Percentiles rank a stretch among this genome's conserved stretches.
Conservation (phyloP, 2,329 filamentous ascomycete genomes). For the Metarhizium rileyi region DNA sequence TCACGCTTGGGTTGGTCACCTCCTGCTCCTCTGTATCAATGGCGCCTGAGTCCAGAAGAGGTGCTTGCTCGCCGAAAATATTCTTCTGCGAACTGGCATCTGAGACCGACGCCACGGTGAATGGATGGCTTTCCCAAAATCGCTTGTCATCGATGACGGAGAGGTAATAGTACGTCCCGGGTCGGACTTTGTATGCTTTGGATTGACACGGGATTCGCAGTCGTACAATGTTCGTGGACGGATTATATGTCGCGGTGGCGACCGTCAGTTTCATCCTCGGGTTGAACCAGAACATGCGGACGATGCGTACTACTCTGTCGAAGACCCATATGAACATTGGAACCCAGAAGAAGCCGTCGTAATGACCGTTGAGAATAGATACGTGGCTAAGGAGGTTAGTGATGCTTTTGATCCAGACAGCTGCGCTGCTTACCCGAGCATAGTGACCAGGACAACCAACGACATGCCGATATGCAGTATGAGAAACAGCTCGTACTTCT, state of each 20-base stretch:
- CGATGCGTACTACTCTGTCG: constrained; percentile 36
- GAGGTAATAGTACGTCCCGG: constrained; percentile 37
- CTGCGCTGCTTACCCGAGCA: constrained; percentile 36
- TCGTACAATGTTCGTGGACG: constrained; percentile 30
- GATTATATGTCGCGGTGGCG: constrained; percentile 25
- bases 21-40: constrained; percentile 4
- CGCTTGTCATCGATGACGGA: constrained; percentile 28
- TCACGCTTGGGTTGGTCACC: neutral
- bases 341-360: constrained; percentile 39
- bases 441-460: constrained; percentile 36
- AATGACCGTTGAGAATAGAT: constrained; percentile 41
- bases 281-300: constrained; percentile 33
- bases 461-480: constrained; percentile 42
- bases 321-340: constrained; percentile 38
- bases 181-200: constrained; percentile 22
- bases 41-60: constrained; percentile 18
- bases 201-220: constrained; percentile 26
- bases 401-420: neutral
- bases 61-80: constrained; percentile 20
- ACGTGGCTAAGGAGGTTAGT: constrained; percentile 29
- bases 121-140: constrained; percentile 41
- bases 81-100: constrained; percentile 10
- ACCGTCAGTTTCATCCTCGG: constrained; percentile 25
- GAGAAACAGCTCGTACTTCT: constrained; percentile 43
- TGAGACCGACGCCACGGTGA: constrained; percentile 30